phyloP scores from a whole-genome alignment of 202 grass and related monocot species.

The Panicum virgatum region DNA sequence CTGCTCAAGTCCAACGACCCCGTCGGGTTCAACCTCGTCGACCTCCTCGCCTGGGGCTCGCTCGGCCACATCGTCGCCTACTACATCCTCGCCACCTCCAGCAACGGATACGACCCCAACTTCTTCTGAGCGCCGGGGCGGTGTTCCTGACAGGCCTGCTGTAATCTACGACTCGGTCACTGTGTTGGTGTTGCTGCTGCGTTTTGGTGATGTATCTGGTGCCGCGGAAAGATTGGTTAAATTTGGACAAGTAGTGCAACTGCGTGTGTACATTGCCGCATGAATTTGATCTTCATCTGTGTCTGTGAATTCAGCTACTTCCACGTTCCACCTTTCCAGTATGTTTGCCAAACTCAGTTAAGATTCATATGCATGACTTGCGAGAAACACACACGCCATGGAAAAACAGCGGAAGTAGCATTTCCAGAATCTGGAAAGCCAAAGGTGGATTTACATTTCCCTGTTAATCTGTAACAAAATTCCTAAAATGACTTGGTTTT shows the following conservation, averaged over 20 bases:
- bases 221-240: slow-evolving; percentile 25
- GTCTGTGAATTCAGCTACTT: neutral
- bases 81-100: slow-evolving; percentile 98
- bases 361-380: too few species aligned
- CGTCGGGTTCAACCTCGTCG: slow-evolving; percentile 98
- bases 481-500: too few species aligned
- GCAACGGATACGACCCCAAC: slow-evolving; percentile 86
- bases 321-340: neutral
- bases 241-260: slow-evolving; percentile 41
- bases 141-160: neutral
- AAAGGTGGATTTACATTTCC: slow-evolving; percentile 7
- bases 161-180: slow-evolving; percentile 13
- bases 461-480: too few species aligned
- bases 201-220: slow-evolving; percentile 29
- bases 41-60: slow-evolving; percentile 90
- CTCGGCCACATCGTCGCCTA: slow-evolving; percentile 96
- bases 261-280: slow-evolving; percentile 41
- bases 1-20: slow-evolving; percentile 98
- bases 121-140: slow-evolving; percentile 41
- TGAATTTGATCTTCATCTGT: slow-evolving; percentile 16
- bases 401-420: neutral
- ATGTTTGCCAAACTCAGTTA: neutral
- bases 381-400: neutral
- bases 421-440: neutral
- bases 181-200: slow-evolving; percentile 6